These are phyloP conservation scores for Chytridiales sp. DNA, from an alignment of 371 early-diverging fungal species.

Conservation along the genomic window DNA sequence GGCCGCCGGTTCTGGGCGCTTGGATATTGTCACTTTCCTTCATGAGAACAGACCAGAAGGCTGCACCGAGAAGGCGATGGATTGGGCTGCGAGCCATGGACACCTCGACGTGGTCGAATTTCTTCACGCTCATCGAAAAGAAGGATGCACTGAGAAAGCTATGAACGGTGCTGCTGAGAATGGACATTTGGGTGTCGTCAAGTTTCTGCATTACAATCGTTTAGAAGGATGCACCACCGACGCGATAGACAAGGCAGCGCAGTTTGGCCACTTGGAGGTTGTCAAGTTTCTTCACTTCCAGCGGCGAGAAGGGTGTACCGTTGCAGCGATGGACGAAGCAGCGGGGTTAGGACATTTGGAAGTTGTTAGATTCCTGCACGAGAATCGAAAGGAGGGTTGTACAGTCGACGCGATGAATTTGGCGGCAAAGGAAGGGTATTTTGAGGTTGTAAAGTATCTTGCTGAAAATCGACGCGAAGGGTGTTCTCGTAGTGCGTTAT, in stretches of 20 bases:
- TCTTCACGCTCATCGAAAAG: too few relatives aligned
- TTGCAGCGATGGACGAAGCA: not conserved
- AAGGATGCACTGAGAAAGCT: too few relatives aligned
- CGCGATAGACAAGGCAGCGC: conserved; percentile 9
- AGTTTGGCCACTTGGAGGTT: conserved; percentile 2
- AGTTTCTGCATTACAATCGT: too few relatives aligned
- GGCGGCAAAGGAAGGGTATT: not conserved
- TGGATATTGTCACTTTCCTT: conserved; percentile 8
- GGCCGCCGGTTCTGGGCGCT: not conserved
- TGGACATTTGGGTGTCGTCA: too few relatives aligned
- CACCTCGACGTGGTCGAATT: conserved; percentile 1
- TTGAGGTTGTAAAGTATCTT: conserved; percentile 7
- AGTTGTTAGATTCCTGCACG: not conserved
- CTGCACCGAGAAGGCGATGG: conserved; percentile 1
- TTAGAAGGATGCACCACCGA: not conserved
- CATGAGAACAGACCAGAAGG: conserved; percentile 5
- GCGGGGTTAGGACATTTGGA: conserved; percentile 3
- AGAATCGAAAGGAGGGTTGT: conserved; percentile 4
- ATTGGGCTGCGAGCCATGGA: not conserved
- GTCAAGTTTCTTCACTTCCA: not conserved
- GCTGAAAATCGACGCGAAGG: conserved; percentile 3
- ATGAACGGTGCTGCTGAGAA: too few relatives aligned
- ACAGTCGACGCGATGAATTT: not conserved
- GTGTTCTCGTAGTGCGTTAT: too few relatives aligned
- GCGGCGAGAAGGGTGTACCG: conserved; percentile 6